Evolutionary conservation across 495 filamentous ascomycete genomes (phyloP), one percentile per base, ranked within the genome.

Genomic region (Penicillium bovifimosum): DNA sequence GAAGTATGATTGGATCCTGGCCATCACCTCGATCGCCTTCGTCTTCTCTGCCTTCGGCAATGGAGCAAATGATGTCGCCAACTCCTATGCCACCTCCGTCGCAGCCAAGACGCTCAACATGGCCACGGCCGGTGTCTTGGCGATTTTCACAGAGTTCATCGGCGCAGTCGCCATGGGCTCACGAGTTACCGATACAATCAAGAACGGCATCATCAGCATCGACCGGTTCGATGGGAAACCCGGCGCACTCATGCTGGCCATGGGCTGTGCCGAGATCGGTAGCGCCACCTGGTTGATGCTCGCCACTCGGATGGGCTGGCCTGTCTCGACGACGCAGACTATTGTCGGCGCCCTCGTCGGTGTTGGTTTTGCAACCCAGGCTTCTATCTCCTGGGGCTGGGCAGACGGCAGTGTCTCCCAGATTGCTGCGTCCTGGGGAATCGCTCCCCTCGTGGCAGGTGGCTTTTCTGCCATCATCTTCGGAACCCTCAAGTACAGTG

Each of bases 101-200:
- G 63, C 66, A 2, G 68, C 72, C 11, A 52, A 60, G 34, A 70
- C 72, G 1, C 55, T 74, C 41, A 62, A 69, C 26, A 69, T 71
- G 69, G 60, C 60, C 52, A 67, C 69, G 24, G 69, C 62, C 47
- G 68, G 66, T 44, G 53, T 71, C 29, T 55, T 76, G 9, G 63
- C 71, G 14, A 50, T 51, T 18, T 59, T 68, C 41, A 73, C 70
- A 0, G 72, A 76, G 65, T 80, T 87, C 49, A 67, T 75, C 27
- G 86, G 86, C 39, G 78, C 82, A 14, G 68, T 88, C 28, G 77
- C 77, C 33, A 76, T 87, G n/a, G 83, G 85, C 29, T 68, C 76
- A 24, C 80, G 82, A 32, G 80, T 83, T 24, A 81, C 85, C 40
- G 76, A 78, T 55, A 88, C 86, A 27, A 87, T 88, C 71, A 79